Conservation (phyloP, 164 flowering plant species). For the Vitis rotundifolia region DNA sequence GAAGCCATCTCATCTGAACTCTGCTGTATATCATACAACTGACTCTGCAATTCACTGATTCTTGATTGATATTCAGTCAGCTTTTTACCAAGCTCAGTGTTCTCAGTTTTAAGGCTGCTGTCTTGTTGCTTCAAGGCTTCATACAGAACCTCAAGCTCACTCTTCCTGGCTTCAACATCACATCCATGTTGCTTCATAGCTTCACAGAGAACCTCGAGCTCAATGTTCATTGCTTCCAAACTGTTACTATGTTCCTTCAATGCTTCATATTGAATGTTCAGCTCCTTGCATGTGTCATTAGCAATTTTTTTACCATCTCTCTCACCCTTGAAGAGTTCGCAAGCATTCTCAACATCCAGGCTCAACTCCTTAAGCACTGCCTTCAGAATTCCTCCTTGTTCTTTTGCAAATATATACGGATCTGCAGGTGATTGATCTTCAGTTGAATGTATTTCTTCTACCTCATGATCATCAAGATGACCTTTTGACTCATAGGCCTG, state of each 20-base stretch:
- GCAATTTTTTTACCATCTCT: constrained; percentile 30
- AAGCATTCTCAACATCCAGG: constrained; percentile 43
- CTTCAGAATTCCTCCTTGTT: constrained; percentile 41
- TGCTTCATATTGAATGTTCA: constrained; percentile 27
- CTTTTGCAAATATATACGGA: constrained; percentile 38
- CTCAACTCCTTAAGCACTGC: constrained; percentile 45
- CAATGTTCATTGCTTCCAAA: constrained; percentile 46
- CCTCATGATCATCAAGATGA: constrained; percentile 52
- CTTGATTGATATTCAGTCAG: constrained; percentile 36
- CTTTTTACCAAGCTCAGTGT: constrained; percentile 37
- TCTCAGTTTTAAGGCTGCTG: constrained; percentile 31
- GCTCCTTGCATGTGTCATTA: constrained; percentile 27
- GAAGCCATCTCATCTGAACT: constrained; percentile 43
- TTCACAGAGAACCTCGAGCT: constrained; percentile 58
- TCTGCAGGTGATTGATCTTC: constrained; percentile 36
- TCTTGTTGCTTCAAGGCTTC: constrained; percentile 33
- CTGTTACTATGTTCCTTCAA: constrained; percentile 29
- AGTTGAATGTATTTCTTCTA: constrained; percentile 29
- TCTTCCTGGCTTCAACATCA: constrained; percentile 27
- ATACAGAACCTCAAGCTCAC: constrained; percentile 36
- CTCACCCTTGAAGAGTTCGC: constrained; percentile 33
- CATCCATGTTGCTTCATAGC: constrained; percentile 38
- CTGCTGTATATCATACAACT: constrained; percentile 38
- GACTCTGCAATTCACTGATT: constrained; percentile 44
- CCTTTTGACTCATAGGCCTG: constrained; percentile 83